A percentile compares a stretch with the other conserved stretches of the same genome.
phyloP scores from a whole-genome alignment of 2,329 filamentous ascomycete species.

The Didymella exigua region DNA sequence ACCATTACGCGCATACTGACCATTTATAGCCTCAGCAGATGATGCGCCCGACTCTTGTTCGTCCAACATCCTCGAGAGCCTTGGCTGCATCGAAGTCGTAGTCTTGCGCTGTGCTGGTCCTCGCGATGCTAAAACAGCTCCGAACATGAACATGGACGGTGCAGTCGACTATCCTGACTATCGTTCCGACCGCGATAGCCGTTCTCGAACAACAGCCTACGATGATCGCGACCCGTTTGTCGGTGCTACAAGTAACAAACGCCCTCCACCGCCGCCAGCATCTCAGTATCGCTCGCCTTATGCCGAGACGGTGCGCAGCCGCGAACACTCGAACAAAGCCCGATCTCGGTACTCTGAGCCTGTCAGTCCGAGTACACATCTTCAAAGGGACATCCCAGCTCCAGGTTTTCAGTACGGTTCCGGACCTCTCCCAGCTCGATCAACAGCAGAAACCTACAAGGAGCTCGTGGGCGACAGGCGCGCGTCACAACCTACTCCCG shows the following conservation, averaged over 20 bases:
- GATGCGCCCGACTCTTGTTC: constrained; percentile 40
- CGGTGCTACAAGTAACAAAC: background rate
- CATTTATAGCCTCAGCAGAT: constrained; percentile 44
- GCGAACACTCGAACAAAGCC: background rate
- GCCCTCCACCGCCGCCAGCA: constrained; percentile 9
- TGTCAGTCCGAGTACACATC: constrained; percentile 16
- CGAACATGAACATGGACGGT: constrained; percentile 39
- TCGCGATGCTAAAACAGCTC: constrained; percentile 25
- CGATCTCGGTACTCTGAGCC: constrained; percentile 17
- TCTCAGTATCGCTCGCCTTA: constrained; percentile 23
- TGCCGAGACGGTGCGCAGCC: constrained; percentile 9
- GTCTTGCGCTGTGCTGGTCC: constrained; percentile 51
- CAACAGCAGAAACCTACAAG: background rate
- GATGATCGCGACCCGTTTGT: constrained; percentile 25
- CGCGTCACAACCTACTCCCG: background rate
- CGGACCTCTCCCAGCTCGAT: constrained; percentile 29
- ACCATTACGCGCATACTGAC: constrained; percentile 9
- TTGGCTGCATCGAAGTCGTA: constrained; percentile 57
- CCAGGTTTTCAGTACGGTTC: constrained; percentile 34
- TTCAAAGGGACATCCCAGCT: constrained; percentile 9
- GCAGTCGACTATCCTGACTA: constrained; percentile 26
- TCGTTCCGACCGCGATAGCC: constrained; percentile 22
- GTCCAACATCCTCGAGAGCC: constrained; percentile 44
- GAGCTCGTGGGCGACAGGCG: background rate
- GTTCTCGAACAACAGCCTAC: constrained; percentile 13